Evolutionary conservation across 768 basidiomycete species (phyloP), one percentile per base, ranked within the genome.

Genomic region (Tylopilus felleus): DNA sequence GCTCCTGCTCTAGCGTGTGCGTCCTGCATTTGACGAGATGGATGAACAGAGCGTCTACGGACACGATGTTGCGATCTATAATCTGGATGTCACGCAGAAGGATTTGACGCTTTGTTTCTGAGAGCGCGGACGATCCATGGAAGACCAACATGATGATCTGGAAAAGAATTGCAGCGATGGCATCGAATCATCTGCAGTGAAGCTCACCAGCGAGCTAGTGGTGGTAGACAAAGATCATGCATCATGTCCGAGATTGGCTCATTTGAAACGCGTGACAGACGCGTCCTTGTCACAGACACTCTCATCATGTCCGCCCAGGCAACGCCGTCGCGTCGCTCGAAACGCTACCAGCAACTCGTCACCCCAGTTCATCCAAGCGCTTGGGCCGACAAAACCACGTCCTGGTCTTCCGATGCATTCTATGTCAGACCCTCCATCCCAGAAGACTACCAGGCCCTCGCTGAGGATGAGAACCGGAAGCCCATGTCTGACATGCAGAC

Each of bases 1-100:
- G 77, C 8, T 81, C 77, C 0, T 61, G 62, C 58, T 86, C 78
- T 0, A 77, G 65, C 2, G 69, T 66, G 3, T 66, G 59, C 3
- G 81, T 76, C 9, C 73, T 69, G 55, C 83, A 81, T 59, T 90
- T 83, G 62, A 98, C 81, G 14, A 96, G 80, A 71, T 99, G 97
- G 5, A 96, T 70, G 77, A 86, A 92, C 51, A 95, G 75, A 12
- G 90, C 86, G 60, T 97, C 93, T 46, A 98, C 72, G 5, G 88
- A 82, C 8, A 71, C 62, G 62, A 98, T 68, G 45, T 77, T 71
- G 0, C 85, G 72, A 44, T 77, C 72, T 51, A 64, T 64, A 41
- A 73, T 65, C 64, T 85, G 85, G 54, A 93, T 80, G 21, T 75
- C 69, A 35, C 73, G 72, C 45, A 94, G 75, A 16, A 96, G 80